A percentile compares a stretch with the other conserved stretches of the same genome.
Evolutionary conservation across 495 filamentous ascomycete species (phyloP).

Genomic region (Tuber umbilicatum): DNA sequence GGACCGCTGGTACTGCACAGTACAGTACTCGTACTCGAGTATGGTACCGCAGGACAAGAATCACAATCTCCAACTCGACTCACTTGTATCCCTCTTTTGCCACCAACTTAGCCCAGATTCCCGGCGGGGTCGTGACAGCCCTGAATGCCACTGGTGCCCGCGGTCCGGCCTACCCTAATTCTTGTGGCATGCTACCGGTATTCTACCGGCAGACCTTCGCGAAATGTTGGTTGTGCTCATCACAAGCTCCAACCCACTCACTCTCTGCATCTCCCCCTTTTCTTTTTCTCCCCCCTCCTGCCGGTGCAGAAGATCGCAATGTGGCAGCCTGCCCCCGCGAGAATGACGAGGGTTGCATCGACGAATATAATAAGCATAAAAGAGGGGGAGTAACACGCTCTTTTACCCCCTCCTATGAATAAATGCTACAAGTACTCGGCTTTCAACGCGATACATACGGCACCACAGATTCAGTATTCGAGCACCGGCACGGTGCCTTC

Average conservation of each 20-base stretch:
- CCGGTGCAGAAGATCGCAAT: neutral
- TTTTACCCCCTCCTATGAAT: neutral
- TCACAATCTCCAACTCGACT: neutral
- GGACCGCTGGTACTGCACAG: neutral
- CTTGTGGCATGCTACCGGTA: neutral
- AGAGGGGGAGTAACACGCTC: neutral
- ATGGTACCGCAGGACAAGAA: neutral
- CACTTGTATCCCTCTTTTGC: neutral
- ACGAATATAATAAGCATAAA: conserved; percentile 1
- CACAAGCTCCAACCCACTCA: neutral
- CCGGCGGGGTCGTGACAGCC: conserved; percentile 13
- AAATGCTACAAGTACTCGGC: neutral
- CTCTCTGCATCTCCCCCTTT: conserved; percentile 17
- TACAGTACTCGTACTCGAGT: too few relatives aligned
- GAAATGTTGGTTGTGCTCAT: neutral
- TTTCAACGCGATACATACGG: neutral
- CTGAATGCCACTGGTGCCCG: neutral
- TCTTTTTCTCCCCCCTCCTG: neutral
- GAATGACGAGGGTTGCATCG: neutral
- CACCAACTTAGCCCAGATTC: neutral
- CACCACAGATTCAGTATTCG: neutral
- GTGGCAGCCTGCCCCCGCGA: neutral
- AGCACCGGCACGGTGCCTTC: neutral
- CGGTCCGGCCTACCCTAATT: neutral
- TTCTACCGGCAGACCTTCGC: neutral